Evolutionary conservation across 768 basidiomycete genomes (phyloP).

Genomic region (Suillus weaverae): DNA sequence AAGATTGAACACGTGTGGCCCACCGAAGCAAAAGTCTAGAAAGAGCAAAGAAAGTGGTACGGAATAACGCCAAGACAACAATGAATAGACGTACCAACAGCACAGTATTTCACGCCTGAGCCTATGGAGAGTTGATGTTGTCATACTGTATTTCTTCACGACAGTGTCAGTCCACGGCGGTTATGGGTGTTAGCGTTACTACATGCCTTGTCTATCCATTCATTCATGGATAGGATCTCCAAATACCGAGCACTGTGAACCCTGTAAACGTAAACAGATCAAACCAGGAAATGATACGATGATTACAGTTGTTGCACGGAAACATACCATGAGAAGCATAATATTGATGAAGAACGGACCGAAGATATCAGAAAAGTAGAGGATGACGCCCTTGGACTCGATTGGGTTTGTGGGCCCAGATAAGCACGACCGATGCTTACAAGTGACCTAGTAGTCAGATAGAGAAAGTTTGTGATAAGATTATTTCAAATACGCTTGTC

Average conservation of each 20-base stretch:
- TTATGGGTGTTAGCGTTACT: conserved; percentile 35
- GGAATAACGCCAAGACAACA: not conserved
- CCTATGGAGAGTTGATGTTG: conserved; percentile 14
- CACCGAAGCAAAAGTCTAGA: conserved; percentile 53
- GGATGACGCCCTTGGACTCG: conserved; percentile 41
- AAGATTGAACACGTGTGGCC: conserved; percentile 42
- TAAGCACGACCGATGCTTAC: conserved; percentile 16
- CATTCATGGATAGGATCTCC: conserved; percentile 38
- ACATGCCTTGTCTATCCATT: conserved; percentile 32
- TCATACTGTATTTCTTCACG: conserved; percentile 42
- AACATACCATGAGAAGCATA: conserved; percentile 50
- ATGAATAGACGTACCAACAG: conserved; percentile 36
- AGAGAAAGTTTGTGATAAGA: not conserved
- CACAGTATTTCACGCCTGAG: conserved; percentile 31
- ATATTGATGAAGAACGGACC: conserved; percentile 55
- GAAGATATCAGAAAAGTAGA: conserved; percentile 56
- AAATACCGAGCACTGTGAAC: conserved; percentile 53
- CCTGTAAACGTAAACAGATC: conserved; percentile 33
- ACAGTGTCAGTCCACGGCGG: conserved; percentile 49
- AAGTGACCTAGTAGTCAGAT: not conserved
- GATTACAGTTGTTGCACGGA: not conserved
- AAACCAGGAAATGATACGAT: not conserved
- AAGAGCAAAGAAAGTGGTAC: not conserved
- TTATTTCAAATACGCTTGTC: not conserved
- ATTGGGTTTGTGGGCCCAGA: conserved; percentile 38